Evolutionary conservation across 2,329 filamentous ascomycete species (phyloP), one percentile per base, ranked within the genome.

Genomic region (Penicillium hesseltinei): DNA sequence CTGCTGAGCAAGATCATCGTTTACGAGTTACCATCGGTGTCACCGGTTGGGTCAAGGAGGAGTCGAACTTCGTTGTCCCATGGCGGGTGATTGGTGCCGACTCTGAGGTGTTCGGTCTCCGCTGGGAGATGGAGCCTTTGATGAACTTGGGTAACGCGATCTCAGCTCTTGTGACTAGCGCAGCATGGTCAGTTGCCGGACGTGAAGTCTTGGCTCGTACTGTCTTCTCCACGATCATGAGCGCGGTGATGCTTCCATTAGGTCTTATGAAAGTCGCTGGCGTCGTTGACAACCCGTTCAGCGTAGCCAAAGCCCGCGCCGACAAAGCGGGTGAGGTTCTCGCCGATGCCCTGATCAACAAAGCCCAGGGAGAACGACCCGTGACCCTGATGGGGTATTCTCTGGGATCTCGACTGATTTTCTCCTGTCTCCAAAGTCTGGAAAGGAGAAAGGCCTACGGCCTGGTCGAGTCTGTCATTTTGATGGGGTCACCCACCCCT

Each of bases 381-480:
- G 88, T 95, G 1, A 92, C 88, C 0, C 76, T 96, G 1, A 81
- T 95, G 21, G 91, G 91, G 0, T 95, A 92, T 72, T 92, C 90
- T 1, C 79, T 94, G 2, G 91, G 91, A 8, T 90, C 91, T 4
- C 82, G 89, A 27, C 85, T 94, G 13, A 91, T 97, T 47, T 96
- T 90, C 72, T 85, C 88, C 1, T 96, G 92, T 66, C 80, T 96
- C 2, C 85, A 88, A 67, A 85, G 81, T 10, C 82, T 97, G 13
- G 90, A 91, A 0, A 86, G 91, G 69, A 83, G 91, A 42, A 84
- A 84, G 56, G 91, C 89, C 0, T 96, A 95, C 66, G 93, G 92
- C 0, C 77, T 96, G 1, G 78, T 97, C 23, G 92, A 97, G 66
- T 88, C 86, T 17, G 91, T 90, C 2, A 87, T 96, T 4, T 75